These are phyloP conservation scores for Apiotrichum gracile DNA, from an alignment of 1,284 basidiomycete genomes.

Conservation along the genomic window DNA sequence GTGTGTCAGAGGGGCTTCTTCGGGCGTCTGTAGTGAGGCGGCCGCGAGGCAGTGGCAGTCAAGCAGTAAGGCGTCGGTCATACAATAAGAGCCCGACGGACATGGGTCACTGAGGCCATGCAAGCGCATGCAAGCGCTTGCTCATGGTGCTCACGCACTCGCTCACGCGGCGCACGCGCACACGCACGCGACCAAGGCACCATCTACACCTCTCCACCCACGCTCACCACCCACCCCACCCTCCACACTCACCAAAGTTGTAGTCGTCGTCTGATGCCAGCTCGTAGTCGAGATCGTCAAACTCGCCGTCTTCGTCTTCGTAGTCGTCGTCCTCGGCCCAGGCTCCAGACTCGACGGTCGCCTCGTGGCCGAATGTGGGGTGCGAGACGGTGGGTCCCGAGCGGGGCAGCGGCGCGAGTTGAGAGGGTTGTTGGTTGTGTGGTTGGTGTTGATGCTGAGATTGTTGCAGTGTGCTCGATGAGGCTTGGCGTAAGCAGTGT, in stretches of 20 bases:
- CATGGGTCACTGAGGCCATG: too few relatives aligned
- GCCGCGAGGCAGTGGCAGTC: neutral
- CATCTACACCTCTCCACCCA: too few relatives aligned
- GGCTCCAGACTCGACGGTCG: slow-evolving; percentile 15
- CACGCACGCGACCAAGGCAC: too few relatives aligned
- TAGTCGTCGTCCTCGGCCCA: slow-evolving; percentile 14
- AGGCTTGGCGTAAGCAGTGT: too few relatives aligned
- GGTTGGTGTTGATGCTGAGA: neutral
- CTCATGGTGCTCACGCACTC: too few relatives aligned
- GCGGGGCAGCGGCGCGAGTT: slow-evolving; percentile 3
- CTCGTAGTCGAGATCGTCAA: slow-evolving; percentile 5
- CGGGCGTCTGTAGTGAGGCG: neutral
- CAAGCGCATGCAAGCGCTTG: too few relatives aligned
- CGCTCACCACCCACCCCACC: neutral
- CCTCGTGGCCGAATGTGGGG: slow-evolving; percentile 22
- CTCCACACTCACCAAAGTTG: slow-evolving; percentile 11
- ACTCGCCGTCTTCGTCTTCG: slow-evolving; percentile 31
- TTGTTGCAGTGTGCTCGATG: neutral
- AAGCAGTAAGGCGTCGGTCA: too few relatives aligned
- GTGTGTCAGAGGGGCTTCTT: neutral
- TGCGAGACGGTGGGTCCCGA: slow-evolving; percentile 3
- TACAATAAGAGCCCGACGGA: too few relatives aligned
- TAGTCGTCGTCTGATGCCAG: slow-evolving; percentile 26
- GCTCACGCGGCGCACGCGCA: too few relatives aligned
- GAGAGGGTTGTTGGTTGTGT: neutral